A percentile compares a stretch with the other conserved stretches of the same genome.
Evolutionary conservation across 208 protist species (phyloP).

Genomic region (Blechomonas ayalai): DNA sequence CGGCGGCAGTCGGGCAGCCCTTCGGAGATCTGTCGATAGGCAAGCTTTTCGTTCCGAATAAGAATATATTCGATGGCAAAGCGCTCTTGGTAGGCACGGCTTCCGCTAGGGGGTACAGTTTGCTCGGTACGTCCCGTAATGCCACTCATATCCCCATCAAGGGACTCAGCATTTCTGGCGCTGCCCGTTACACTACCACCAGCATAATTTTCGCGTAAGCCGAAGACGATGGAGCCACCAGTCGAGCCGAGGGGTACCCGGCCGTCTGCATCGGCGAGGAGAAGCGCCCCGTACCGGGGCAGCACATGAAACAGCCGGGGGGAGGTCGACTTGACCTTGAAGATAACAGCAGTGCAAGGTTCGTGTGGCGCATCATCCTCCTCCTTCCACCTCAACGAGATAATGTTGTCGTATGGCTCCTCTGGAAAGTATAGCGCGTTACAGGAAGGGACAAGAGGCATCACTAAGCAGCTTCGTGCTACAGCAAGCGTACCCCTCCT

Average conservation of each 20-base stretch:
- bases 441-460: constrained; percentile 52
- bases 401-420: constrained; percentile 47
- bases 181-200: not conserved
- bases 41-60: constrained; percentile 24
- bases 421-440: constrained; percentile 61
- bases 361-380: constrained; percentile 5
- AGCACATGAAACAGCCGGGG: constrained; percentile 66
- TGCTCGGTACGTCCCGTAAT: constrained; percentile 6
- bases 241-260: not conserved
- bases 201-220: constrained; percentile 18
- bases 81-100: constrained; percentile 31
- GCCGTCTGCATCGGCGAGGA: constrained; percentile 33
- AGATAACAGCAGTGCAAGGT: constrained; percentile 47
- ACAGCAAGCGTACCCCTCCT: not conserved
- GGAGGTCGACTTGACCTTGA: constrained; percentile 75
- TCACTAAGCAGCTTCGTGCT: constrained; percentile 6
- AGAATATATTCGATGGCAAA: constrained; percentile 61
- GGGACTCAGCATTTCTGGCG: not conserved
- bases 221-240: constrained; percentile 24
- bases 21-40: constrained; percentile 32
- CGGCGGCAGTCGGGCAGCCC: constrained; percentile 7
- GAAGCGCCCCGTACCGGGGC: constrained; percentile 67
- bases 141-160: constrained; percentile 3
- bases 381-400: constrained; percentile 34
- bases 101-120: constrained; percentile 7